phyloP scores from a whole-genome alignment of 257 asterid species.

The Scutellaria galericulata region DNA sequence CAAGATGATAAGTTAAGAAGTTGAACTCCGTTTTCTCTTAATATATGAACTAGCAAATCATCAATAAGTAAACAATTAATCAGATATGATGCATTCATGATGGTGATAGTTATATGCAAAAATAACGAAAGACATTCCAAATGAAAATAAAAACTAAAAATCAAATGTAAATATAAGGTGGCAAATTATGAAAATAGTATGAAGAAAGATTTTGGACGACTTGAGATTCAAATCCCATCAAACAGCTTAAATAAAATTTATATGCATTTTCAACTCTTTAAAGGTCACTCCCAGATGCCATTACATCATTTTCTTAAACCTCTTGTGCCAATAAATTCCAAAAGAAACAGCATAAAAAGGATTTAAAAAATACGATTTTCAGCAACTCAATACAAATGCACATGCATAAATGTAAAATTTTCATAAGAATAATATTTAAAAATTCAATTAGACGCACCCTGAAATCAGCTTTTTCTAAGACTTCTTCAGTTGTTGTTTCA shows the following conservation, averaged over 20 bases:
- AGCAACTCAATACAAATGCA: slow-evolving; percentile 13
- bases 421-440: slow-evolving; percentile 8
- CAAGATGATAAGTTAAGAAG: slow-evolving; percentile 10
- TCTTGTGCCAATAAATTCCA: background rate
- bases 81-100: background rate
- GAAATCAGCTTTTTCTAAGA: slow-evolving; percentile 84
- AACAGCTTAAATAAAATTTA: background rate
- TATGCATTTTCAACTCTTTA: slow-evolving; percentile 10
- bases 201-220: background rate
- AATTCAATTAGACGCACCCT: slow-evolving; percentile 62
- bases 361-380: background rate
- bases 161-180: too few relatives aligned
- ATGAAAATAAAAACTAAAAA: too few relatives aligned
- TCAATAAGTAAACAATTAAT: background rate
- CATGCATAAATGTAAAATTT: slow-evolving; percentile 3
- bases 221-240: background rate
- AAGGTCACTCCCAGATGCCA: background rate
- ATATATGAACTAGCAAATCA: background rate
- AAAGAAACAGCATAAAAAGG: slow-evolving; percentile 1
- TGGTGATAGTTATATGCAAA: background rate
- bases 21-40: background rate
- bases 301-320: background rate
- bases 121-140: too few relatives aligned
- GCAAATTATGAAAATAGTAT: background rate
- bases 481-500: slow-evolving; percentile 84